A percentile compares a stretch with the other conserved stretches of the same genome.
phyloP scores from a whole-genome alignment of 352 stramenopile genomes.

The Globisporangium nodosum region DNA sequence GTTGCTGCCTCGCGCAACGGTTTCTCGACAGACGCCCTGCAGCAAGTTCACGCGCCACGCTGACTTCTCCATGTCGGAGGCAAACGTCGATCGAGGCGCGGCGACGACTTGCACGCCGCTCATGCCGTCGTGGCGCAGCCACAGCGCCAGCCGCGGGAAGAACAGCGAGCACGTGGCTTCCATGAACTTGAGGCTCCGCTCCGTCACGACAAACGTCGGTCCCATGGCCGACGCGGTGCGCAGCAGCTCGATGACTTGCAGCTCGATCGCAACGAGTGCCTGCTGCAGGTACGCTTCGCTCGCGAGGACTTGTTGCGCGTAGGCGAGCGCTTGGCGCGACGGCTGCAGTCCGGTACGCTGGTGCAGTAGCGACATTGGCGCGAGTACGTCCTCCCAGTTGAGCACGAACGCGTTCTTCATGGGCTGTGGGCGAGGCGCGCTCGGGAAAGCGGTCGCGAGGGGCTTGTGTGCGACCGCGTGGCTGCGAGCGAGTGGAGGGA shows the following conservation, averaged over 20 bases:
- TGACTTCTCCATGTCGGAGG: constrained; percentile 23
- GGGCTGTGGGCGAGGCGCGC: background rate
- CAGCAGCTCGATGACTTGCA: constrained; percentile 46
- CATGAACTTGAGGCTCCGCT: constrained; percentile 43
- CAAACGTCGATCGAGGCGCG: constrained; percentile 31
- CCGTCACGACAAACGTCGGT: constrained; percentile 47
- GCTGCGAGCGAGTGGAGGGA: background rate
- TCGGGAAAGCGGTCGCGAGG: background rate
- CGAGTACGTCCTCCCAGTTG: constrained; percentile 55
- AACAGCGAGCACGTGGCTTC: constrained; percentile 36
- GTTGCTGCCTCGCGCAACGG: constrained; percentile 13
- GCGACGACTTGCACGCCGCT: constrained; percentile 30
- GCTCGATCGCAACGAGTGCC: constrained; percentile 39
- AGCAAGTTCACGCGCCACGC: constrained; percentile 40
- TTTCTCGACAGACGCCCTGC: constrained; percentile 31
- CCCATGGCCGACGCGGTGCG: constrained; percentile 26
- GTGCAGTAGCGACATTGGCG: constrained; percentile 35
- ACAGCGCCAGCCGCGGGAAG: constrained; percentile 45
- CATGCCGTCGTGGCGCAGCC: constrained; percentile 16
- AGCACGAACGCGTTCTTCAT: constrained; percentile 32
- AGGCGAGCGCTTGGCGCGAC: constrained; percentile 24
- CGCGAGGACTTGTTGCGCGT: constrained; percentile 19
- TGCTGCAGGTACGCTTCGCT: constrained; percentile 49
- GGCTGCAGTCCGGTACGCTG: constrained; percentile 35
- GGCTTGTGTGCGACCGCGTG: background rate